These are phyloP conservation scores for Hymenoscyphus fraxineus DNA, from an alignment of 2,329 filamentous ascomycete genomes.

Conservation along the genomic window DNA sequence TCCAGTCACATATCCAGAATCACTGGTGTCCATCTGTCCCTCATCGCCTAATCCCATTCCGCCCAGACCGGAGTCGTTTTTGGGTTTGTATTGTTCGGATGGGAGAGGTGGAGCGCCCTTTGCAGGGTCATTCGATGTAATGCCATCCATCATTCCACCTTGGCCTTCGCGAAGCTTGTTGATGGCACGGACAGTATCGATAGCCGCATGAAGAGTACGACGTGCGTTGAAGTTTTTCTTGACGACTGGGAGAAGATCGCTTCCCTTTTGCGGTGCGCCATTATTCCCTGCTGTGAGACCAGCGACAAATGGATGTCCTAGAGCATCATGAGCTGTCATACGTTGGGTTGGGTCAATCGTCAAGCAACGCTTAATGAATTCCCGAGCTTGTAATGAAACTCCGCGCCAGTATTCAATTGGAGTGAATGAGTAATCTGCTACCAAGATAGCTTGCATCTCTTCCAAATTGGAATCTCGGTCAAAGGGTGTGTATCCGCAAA, in stretches of 20 bases:
- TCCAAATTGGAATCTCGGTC: constrained; percentile 96
- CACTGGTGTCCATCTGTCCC: constrained; percentile 24
- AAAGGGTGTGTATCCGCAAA: constrained; percentile 97
- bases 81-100: constrained; percentile 27
- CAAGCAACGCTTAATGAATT: constrained; percentile 88
- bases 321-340: constrained; percentile 83
- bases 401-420: constrained; percentile 95
- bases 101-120: constrained; percentile 37
- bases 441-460: constrained; percentile 98
- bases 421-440: constrained; percentile 93
- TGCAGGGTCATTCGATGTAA: constrained; percentile 47
- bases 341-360: constrained; percentile 84
- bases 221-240: constrained; percentile 74
- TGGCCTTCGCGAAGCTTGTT: constrained; percentile 66
- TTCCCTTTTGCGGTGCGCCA: constrained; percentile 44
- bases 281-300: constrained; percentile 44
- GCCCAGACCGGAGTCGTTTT: constrained; percentile 45
- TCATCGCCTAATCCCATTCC: constrained; percentile 25
- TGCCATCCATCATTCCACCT: constrained; percentile 58
- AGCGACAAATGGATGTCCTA: constrained; percentile 63
- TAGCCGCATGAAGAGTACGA: constrained; percentile 64
- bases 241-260: constrained; percentile 64
- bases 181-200: constrained; percentile 67
- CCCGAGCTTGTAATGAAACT: constrained; percentile 78
- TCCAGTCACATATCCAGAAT: constrained; percentile 28